These are phyloP conservation scores for Neostapfia colusana DNA, from an alignment of 176 grass and related monocot genomes.

Conservation along the genomic window DNA sequence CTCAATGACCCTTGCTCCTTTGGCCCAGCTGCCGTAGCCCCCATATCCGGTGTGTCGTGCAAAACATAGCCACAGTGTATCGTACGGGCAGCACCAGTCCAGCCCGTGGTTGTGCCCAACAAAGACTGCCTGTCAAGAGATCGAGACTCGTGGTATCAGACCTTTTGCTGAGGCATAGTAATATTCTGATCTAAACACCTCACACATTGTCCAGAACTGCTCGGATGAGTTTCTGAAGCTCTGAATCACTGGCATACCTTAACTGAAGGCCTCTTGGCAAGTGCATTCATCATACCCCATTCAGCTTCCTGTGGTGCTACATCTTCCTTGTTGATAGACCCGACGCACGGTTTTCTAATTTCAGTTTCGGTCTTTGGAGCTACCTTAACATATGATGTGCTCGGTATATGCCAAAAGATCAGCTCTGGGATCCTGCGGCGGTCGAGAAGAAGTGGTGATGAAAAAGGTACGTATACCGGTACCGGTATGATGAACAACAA, in stretches of 20 bases:
- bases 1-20: slow-evolving; percentile 67
- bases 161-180: no score
- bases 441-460: neutral
- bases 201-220: neutral
- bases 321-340: slow-evolving; percentile 79
- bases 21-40: slow-evolving; percentile 71
- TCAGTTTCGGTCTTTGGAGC: slow-evolving; percentile 48
- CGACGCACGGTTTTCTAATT: slow-evolving; percentile 61
- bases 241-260: slow-evolving; percentile 39
- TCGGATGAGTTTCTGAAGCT: neutral
- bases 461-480: neutral
- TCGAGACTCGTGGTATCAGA: no score
- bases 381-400: slow-evolving; percentile 59
- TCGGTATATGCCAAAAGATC: slow-evolving; percentile 93
- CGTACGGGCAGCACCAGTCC: slow-evolving; percentile 88
- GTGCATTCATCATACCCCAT: slow-evolving; percentile 81
- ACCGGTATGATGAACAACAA: neutral
- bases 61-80: slow-evolving; percentile 76
- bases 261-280: slow-evolving; percentile 61
- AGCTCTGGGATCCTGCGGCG: slow-evolving; percentile 62
- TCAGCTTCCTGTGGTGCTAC: slow-evolving; percentile 69
- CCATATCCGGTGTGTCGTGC: slow-evolving; percentile 79
- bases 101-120: slow-evolving; percentile 90
- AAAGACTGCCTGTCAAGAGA: slow-evolving; percentile 64
- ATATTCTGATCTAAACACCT: neutral